phyloP scores from a whole-genome alignment of 2,329 filamentous ascomycete genomes.

The Neofusicoccum laricinum region DNA sequence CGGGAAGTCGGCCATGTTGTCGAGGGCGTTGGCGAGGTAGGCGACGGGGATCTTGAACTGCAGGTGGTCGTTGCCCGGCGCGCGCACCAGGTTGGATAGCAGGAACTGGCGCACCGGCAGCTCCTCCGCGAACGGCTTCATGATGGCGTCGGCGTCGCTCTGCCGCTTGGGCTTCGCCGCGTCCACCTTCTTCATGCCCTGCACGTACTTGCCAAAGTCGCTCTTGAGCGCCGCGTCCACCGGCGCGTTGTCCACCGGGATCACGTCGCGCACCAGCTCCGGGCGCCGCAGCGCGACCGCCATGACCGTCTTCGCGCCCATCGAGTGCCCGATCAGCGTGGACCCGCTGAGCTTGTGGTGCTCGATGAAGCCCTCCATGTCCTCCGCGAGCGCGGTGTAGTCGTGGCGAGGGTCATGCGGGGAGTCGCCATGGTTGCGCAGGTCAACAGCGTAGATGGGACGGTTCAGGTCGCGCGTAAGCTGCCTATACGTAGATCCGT shows the following conservation, averaged over 20 bases:
- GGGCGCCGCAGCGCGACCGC: conserved; percentile 72
- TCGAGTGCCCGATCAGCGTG: conserved; percentile 88
- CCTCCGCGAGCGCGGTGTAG: conserved; percentile 77
- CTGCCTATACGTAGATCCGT: conserved; percentile 51
- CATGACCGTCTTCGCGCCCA: conserved; percentile 97
- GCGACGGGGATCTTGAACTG: conserved; percentile 78
- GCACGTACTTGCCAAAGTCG: conserved; percentile 76
- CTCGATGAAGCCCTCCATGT: conserved; percentile 75
- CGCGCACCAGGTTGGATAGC: conserved; percentile 74
- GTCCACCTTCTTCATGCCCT: conserved; percentile 81
- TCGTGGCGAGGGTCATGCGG: conserved; percentile 74
- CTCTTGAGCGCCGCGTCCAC: conserved; percentile 72
- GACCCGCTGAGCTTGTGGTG: conserved; percentile 67
- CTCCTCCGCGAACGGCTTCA: conserved; percentile 57
- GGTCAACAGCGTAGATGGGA: conserved; percentile 80
- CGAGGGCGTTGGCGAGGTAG: conserved; percentile 64
- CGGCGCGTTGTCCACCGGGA: conserved; percentile 90
- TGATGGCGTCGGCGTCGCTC: conserved; percentile 75
- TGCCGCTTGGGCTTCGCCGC: conserved; percentile 64
- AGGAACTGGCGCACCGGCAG: conserved; percentile 85
- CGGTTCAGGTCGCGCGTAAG: conserved; percentile 77
- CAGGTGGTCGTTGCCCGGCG: conserved; percentile 51
- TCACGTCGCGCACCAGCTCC: conserved; percentile 64
- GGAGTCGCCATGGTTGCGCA: conserved; percentile 90
- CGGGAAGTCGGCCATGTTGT: conserved; percentile 83